phyloP scores from a whole-genome alignment of 345 rosid species.

The Lepidium sativum region DNA sequence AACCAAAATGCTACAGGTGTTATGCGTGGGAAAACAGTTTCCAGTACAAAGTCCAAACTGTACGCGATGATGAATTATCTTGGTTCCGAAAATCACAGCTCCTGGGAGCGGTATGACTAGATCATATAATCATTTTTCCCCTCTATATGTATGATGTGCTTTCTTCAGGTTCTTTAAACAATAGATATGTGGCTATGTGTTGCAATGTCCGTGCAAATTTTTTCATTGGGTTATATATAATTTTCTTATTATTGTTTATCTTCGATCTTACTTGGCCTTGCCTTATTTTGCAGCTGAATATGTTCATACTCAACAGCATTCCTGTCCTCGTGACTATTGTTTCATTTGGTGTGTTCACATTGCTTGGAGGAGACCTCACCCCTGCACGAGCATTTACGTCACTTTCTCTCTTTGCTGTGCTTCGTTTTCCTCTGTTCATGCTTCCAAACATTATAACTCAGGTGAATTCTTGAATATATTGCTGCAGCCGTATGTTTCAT shows the following conservation, averaged over 20 bases:
- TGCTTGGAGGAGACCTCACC: conserved; percentile 96
- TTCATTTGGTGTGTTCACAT: conserved; percentile 89
- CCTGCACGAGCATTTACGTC: conserved; percentile 98
- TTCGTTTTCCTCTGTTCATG: conserved; percentile 92
- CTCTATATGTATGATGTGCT: not conserved
- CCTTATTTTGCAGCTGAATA: conserved; percentile 55
- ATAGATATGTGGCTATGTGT: not conserved
- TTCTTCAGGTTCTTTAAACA: not conserved
- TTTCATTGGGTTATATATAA: not conserved
- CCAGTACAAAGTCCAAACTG: conserved; percentile 69
- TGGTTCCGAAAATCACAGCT: conserved; percentile 93
- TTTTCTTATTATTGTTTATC: conserved; percentile 3
- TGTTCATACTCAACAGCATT: conserved; percentile 75
- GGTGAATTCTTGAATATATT: conserved; percentile 33
- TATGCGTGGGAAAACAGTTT: conserved; percentile 99
- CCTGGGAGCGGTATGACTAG: conserved; percentile 74
- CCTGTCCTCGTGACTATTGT: conserved; percentile 92
- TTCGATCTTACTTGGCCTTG: conserved; percentile 25
- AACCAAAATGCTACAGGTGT: conserved; percentile 52
- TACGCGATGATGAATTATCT: conserved; percentile 81
- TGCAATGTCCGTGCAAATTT: not conserved
- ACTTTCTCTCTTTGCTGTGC: conserved; percentile 90
- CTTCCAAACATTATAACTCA: conserved; percentile 94
- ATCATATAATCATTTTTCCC: not conserved
- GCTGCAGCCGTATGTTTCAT: not conserved